A percentile compares a stretch with the other conserved stretches of the same genome.
Conservation (phyloP, 2,329 filamentous ascomycete genomes). For the Fusarium sp. region DNA sequence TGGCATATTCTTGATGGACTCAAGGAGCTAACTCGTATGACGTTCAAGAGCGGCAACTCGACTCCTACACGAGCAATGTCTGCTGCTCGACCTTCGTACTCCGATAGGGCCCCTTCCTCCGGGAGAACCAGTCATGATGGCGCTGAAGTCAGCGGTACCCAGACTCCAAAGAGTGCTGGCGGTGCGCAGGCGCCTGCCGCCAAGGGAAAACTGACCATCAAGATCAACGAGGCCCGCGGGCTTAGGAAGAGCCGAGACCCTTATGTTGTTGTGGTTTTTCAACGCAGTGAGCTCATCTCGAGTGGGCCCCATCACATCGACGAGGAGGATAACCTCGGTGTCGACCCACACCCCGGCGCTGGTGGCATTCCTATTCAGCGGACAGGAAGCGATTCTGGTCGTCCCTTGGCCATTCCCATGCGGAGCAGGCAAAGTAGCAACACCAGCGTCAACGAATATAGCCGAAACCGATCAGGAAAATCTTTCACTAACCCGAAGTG, state of each 20-base stretch:
- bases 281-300: conserved; percentile 95
- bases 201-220: conserved; percentile 90
- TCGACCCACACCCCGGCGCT: conserved; percentile 57
- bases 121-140: conserved; percentile 56
- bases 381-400: conserved; percentile 82
- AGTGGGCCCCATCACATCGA: conserved; percentile 78
- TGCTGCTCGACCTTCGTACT: conserved; percentile 63
- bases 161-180: conserved; percentile 59
- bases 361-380: conserved; percentile 72
- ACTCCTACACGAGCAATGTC: conserved; percentile 91
- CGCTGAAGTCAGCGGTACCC: conserved; percentile 61
- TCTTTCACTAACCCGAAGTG: conserved; percentile 87
- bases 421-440: conserved; percentile 96
- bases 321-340: conserved; percentile 64
- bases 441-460: conserved; percentile 80
- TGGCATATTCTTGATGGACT: conserved; percentile 75
- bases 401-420: conserved; percentile 95
- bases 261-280: conserved; percentile 96
- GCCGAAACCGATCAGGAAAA: conserved; percentile 66
- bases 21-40: conserved; percentile 87
- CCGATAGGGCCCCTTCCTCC: conserved; percentile 55
- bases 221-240: conserved; percentile 86
- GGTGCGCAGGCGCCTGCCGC: conserved; percentile 75
- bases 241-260: conserved; percentile 86
- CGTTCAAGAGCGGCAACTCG: conserved; percentile 90